Base-by-base conservation (phyloP, 495 filamentous ascomycete genomes). In the Sabuloglossum arenarium region DNA sequence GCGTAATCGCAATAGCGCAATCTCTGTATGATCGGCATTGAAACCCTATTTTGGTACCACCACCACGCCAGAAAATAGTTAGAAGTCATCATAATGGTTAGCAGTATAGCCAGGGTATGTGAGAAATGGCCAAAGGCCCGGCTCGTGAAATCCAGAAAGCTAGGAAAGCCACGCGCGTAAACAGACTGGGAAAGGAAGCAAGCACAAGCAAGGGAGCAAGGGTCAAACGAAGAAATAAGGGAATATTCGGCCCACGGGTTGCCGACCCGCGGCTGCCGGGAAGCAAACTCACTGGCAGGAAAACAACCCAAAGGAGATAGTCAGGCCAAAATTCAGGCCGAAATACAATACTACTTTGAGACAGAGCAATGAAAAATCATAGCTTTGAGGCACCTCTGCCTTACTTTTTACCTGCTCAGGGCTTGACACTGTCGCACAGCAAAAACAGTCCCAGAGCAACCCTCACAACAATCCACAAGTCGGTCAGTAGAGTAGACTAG, bases 1-100 rank as follows among this genome's bases (percentile, higher is more conserved):
- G 59, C 79, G 75, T 58, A 94, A 73, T 56, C 85, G 80, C 52
- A 93, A 70, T 56, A 93, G 72, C 43, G 79, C 73, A 61, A 91
- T 86, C 57, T 90, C 80, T 39, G 75, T 66, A 61, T 93, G 81
- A 55, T 85, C 79, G 14, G 75, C 69, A 30, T 76, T 72, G 65
- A 85, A 93, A 59, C 86, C 87, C 81, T 86, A 61, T 55, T 34
- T 43, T 32, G 16, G 28, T 24, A 57, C 27, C 34, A 43, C 19
- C 39, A 21, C 39, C 39, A 32, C 46, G 5, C 23, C 23, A n/a
- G 53, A 16, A 29, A 29, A 46, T 19, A 55, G 24, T 23, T 21
- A 49, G 21, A 5, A 25, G 14, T 49, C 6, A 30, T 51, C 28
- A 51, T 21, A 11, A 14, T n/a, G 28, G 11, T 14, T 51, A 47